phyloP scores from a whole-genome alignment of 176 grass and related monocot species.

The Hsuehochloa calcarea region DNA sequence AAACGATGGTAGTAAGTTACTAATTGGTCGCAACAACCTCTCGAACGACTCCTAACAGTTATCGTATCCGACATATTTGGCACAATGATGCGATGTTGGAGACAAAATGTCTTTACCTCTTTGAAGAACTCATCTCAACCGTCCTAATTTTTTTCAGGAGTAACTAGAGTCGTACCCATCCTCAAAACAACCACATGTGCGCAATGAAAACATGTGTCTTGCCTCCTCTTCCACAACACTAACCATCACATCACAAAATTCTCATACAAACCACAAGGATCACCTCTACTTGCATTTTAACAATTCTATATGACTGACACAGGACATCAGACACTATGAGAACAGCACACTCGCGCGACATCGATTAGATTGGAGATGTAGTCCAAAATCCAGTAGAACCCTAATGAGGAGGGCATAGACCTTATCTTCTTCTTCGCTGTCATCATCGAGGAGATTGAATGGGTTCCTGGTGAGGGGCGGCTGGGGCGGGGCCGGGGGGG shows the following conservation, averaged over 20 bases:
- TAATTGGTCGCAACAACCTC: no score
- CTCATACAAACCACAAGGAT: background rate
- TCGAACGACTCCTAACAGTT: no score
- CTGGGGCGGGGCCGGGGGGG: no score
- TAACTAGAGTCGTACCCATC: background rate
- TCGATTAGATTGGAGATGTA: background rate
- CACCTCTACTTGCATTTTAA: background rate
- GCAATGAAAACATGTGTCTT: background rate
- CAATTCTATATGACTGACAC: background rate
- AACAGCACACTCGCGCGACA: background rate
- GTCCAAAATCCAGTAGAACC: background rate
- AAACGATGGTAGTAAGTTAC: no score
- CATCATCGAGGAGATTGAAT: constrained; percentile 81
- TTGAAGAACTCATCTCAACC: no score
- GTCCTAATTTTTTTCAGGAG: background rate
- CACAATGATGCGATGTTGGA: no score
- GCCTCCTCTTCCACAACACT: constrained; percentile 8
- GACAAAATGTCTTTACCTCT: no score
- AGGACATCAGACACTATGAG: background rate
- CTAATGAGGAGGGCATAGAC: constrained; percentile 13
- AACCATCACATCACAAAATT: constrained; percentile 10
- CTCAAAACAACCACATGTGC: background rate
- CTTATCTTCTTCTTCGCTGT: constrained; percentile 36
- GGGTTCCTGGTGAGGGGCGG: constrained; percentile 37
- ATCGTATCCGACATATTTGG: no score